Evolutionary conservation across 495 filamentous ascomycete genomes (phyloP), one percentile per base, ranked within the genome.

Genomic region (Rostrohypoxylon terebratum): DNA sequence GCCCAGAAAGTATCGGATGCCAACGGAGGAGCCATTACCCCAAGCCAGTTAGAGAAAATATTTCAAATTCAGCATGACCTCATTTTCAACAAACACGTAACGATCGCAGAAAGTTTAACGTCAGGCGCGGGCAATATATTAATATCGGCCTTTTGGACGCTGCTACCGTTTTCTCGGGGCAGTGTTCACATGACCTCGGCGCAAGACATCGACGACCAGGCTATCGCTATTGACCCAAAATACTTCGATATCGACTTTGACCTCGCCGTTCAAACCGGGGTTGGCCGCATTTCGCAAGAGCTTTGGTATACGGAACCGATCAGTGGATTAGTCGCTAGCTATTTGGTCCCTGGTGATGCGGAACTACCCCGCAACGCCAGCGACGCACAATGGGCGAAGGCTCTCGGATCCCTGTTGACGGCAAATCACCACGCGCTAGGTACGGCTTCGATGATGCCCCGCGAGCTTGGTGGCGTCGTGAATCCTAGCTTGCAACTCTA

Each of bases 381-480:
- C 4, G 66, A 77, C 38, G 54, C 67, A 9, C 71, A 79, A 38
- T 81, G 79, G 78, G 59, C 47, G 11, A n/a, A 53, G 9, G 79
- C 69, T 31, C 68, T 76, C 13, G 28, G 13, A 14, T 8, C 16
- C 4, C 50, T 45, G 75, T 59, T 74, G 10, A n/a, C 44, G 0
- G 70, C 75, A 2, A 77, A 77, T 28, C 75, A 77, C 25, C 80
- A 83, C 40, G 73, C 78, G 0, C 58, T 72, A 20, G 81, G 82
- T 0, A 80, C 81, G 0, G 79, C 78, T 25, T 79, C 81, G 16
- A 83, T 84, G 80, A 80, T 82, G 78, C 72, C 80, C 0, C 73
- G 78, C 48, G 66, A 73, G 23, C 63, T 77, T 8, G 81, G 81
- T 0, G 80, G 84, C 1, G 86, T 88, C 21, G 87, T 87, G 0